Evolutionary conservation across 192 early-diverging fungal genomes (phyloP), one percentile per base, ranked within the genome.

Genomic region (Entomortierella beljakovae): DNA sequence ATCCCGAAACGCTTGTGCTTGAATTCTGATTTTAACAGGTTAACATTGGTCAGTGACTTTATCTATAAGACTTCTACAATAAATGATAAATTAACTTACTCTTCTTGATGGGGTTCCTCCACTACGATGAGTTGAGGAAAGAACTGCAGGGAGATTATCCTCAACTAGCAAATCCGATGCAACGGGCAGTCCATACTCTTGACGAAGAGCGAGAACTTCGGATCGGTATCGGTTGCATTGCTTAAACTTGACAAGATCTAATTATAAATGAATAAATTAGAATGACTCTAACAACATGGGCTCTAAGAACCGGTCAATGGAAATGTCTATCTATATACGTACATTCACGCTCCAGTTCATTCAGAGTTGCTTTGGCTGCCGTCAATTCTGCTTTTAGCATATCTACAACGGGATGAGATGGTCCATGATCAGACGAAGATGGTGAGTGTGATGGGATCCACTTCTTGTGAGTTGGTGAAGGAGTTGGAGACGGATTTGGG

Each of bases 301-400:
- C 23, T 3, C 23, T 29, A 26, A 3, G 28, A 6, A 9, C 23
- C 51, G 3, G 3, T 9, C 28, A 4, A 9, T 25, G 28, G 5
- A 16, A 6, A 7, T 2, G 2, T 53, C 28, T 13, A 9, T 9
- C 13, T 26, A 26, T 25, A 53, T 33, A 22, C 70, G 59, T 64
- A 81, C 80, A 70, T 75, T 81, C 80, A 9, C 80, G 71, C 55
- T 81, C 80, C 25, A 81, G 80, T 37, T 81, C 80, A n/a, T 81
- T 64, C 25, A 81, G 29, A 1, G 67, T 68, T n/a, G 73, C 69
- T 49, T 68, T 71, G 33, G 73, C 63, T 50, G 68, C 80, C 1
- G 71, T 65, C 10, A 81, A 43, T 18, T 81, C 80, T 28, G 80
- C 80, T 43, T 70, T 73, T n/a, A 81, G 67, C 68, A 81, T 72